Conservation (phyloP, 1,284 basidiomycete genomes). For the Cystobasidium pallidum region DNA sequence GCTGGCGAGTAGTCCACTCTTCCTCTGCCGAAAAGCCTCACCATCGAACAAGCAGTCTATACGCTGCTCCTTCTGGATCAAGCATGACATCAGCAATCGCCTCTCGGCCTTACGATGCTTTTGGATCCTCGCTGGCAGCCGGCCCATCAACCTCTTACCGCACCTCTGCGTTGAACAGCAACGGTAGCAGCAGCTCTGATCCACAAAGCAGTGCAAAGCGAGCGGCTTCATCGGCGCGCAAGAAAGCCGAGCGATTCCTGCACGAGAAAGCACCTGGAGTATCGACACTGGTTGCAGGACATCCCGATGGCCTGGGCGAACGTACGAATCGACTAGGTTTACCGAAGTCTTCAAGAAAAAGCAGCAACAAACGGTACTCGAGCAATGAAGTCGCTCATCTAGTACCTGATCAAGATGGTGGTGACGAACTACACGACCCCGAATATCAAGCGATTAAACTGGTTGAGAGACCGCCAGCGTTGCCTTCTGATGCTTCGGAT, state of each 20-base stretch:
- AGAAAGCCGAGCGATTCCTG: slow-evolving; percentile 26
- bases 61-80: background rate
- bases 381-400: slow-evolving; percentile 27
- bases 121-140: background rate
- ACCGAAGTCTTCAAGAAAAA: slow-evolving; percentile 7
- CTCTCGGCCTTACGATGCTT: background rate
- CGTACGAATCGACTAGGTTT: background rate
- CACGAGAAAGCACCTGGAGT: slow-evolving; percentile 42
- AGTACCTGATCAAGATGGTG: slow-evolving; percentile 32
- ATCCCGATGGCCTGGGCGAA: slow-evolving; percentile 4
- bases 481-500: slow-evolving; percentile 24
- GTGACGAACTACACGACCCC: slow-evolving; percentile 41
- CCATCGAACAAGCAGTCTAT: background rate
- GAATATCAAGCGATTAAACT: slow-evolving; percentile 43
- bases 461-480: slow-evolving; percentile 13
- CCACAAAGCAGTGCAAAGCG: background rate
- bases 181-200: background rate
- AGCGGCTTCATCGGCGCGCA: slow-evolving; percentile 26
- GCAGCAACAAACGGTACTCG: slow-evolving; percentile 29
- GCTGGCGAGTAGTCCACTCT: too few relatives aligned
- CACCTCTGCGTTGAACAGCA: background rate
- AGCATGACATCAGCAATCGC: slow-evolving; percentile 11
- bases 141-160: slow-evolving; percentile 13
- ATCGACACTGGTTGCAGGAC: slow-evolving; percentile 37
- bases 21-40: too few relatives aligned